Evolutionary conservation across 495 filamentous ascomycete species (phyloP).

Genomic region (Antarctomyces pellizariae): DNA sequence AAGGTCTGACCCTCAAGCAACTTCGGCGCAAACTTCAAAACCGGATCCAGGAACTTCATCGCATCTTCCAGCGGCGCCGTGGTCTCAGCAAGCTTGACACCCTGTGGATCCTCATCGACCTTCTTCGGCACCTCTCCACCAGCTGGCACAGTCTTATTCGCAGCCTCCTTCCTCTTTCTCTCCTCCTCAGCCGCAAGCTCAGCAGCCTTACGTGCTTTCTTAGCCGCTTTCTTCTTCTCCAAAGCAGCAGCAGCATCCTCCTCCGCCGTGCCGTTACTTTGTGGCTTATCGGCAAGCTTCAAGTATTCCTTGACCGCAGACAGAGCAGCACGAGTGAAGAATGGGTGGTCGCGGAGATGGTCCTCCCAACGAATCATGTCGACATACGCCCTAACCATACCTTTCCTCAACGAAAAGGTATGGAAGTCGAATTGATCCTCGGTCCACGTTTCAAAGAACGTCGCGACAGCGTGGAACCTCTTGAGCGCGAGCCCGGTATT

Average conservation of each 20-base stretch:
- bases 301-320: constrained; percentile 63
- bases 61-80: constrained; percentile 65
- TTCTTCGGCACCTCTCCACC: constrained; percentile 34
- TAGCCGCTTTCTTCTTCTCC: constrained; percentile 82
- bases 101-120: constrained; percentile 73
- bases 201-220: constrained; percentile 86
- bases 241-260: constrained; percentile 24
- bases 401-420: constrained; percentile 83
- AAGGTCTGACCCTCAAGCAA: constrained; percentile 60
- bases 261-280: constrained; percentile 28
- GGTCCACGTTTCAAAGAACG: constrained; percentile 92
- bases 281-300: constrained; percentile 52
- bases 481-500: constrained; percentile 76
- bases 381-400: constrained; percentile 82
- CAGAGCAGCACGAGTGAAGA: constrained; percentile 71
- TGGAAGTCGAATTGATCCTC: constrained; percentile 99
- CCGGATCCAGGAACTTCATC: constrained; percentile 59
- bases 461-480: constrained; percentile 60
- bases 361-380: constrained; percentile 97
- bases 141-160: constrained; percentile 29
- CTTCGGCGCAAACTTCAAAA: constrained; percentile 65
- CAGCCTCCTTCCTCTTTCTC: constrained; percentile 48
- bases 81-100: constrained; percentile 51
- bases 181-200: constrained; percentile 67
- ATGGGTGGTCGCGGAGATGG: constrained; percentile 68